Evolutionary conservation across 768 basidiomycete species (phyloP).

Genomic region (Mycena chlorophos): DNA sequence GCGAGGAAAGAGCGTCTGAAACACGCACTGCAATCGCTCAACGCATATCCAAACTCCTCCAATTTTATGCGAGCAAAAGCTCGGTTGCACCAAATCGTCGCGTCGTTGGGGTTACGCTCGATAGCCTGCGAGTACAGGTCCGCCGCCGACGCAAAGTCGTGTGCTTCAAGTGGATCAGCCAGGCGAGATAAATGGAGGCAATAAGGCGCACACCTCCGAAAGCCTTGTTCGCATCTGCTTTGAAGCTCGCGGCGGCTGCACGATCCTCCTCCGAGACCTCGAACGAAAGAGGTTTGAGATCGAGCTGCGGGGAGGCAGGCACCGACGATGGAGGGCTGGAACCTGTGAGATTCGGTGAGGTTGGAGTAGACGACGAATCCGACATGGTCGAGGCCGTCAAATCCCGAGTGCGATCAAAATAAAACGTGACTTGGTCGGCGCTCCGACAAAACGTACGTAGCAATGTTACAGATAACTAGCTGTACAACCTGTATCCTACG

Average conservation of each 20-base stretch:
- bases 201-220: constrained; percentile 59
- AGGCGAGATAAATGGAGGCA: neutral
- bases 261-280: constrained; percentile 69
- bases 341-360: constrained; percentile 42
- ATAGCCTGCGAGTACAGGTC: constrained; percentile 83
- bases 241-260: constrained; percentile 67
- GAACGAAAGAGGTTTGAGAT: constrained; percentile 44
- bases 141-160: constrained; percentile 77
- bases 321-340: constrained; percentile 57
- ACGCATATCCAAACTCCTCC: constrained; percentile 91
- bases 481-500: neutral
- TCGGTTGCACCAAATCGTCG: constrained; percentile 93
- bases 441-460: too few species aligned
- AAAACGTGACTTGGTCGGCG: too few species aligned
- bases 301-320: constrained; percentile 66
- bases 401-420: too few species aligned
- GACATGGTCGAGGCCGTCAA: constrained; percentile 30
- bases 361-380: constrained; percentile 32
- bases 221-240: constrained; percentile 85
- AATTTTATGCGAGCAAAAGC: constrained; percentile 91
- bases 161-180: constrained; percentile 38
- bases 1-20: constrained; percentile 1
- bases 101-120: constrained; percentile 81
- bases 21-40: constrained; percentile 79
- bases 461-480: too few species aligned